Percentiles rank a stretch among this genome's conserved stretches.
These are phyloP conservation scores for Ceratobasidium sp. DNA, from an alignment of 1,284 basidiomycete genomes.

Conservation along the genomic window DNA sequence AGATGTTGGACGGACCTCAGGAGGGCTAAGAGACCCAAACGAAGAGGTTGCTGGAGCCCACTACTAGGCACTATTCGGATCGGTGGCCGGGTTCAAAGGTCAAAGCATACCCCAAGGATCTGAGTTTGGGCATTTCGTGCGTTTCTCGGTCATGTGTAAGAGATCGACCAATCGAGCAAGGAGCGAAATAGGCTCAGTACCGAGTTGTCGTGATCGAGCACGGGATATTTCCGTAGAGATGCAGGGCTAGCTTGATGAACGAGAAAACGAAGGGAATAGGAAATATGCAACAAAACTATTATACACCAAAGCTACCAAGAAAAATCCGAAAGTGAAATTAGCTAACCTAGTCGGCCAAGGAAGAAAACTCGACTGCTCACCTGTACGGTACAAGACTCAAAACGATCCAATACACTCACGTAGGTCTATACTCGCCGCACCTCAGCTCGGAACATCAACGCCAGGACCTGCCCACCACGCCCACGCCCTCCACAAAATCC, in stretches of 20 bases:
- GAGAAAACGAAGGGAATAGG: background rate
- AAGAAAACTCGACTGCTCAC: background rate
- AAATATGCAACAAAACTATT: background rate
- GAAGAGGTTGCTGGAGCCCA: too few relatives aligned
- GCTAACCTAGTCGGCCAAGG: background rate
- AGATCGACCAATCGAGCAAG: too few relatives aligned
- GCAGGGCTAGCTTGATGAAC: background rate
- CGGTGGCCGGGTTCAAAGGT: too few relatives aligned
- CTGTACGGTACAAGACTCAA: background rate
- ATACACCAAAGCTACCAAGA: background rate
- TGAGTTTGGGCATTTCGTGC: too few relatives aligned
- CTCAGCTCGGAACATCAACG: background rate
- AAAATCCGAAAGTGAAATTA: background rate
- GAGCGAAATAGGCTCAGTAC: too few relatives aligned
- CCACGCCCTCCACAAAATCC: slow-evolving; percentile 61
- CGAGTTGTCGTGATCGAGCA: too few relatives aligned
- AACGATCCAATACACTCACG: background rate
- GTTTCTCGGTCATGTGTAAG: too few relatives aligned
- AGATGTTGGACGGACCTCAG: too few relatives aligned
- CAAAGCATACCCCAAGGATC: too few relatives aligned
- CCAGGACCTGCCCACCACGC: slow-evolving; percentile 55
- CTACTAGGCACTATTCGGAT: too few relatives aligned
- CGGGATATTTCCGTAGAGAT: too few relatives aligned
- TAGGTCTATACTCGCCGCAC: background rate
- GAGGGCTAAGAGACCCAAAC: too few relatives aligned